These are phyloP conservation scores for Misopates orontium DNA, from an alignment of 257 asterid genomes.

Conservation along the genomic window DNA sequence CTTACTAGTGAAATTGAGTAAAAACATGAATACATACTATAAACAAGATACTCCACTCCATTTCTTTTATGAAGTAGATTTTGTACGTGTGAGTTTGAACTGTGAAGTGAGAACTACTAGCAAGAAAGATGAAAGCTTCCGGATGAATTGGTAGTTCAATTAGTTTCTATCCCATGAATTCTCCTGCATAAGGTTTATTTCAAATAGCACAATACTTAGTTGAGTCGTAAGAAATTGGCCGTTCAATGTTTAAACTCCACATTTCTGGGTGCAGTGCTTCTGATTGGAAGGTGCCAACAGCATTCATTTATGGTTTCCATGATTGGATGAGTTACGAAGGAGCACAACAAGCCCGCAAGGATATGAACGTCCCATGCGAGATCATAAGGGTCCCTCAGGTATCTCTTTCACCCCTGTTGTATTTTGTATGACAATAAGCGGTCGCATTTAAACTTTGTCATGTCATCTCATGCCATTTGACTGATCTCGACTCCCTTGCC, in stretches of 20 bases:
- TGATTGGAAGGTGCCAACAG: constrained; percentile 81
- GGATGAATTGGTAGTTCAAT: background rate
- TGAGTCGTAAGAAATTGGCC: background rate
- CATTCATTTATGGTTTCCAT: constrained; percentile 74
- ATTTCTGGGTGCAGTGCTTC: constrained; percentile 53
- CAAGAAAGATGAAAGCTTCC: background rate
- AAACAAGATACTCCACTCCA: background rate
- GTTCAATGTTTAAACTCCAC: too few species aligned
- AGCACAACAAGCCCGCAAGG: constrained; percentile 68
- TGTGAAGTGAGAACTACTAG: background rate
- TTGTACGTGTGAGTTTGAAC: background rate
- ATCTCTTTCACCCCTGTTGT: constrained; percentile 18
- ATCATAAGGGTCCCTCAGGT: constrained; percentile 81
- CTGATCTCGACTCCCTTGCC: constrained; percentile 5
- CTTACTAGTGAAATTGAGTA: background rate
- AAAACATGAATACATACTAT: background rate
- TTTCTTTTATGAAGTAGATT: background rate
- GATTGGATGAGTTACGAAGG: constrained; percentile 89
- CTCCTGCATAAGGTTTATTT: background rate
- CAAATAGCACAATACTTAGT: constrained; percentile 7
- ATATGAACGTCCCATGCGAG: constrained; percentile 77
- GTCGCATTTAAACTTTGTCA: background rate
- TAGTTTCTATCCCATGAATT: background rate
- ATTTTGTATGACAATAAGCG: background rate
- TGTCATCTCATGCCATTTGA: background rate